A percentile compares a stretch with the other conserved stretches of the same genome.
phyloP scores from a whole-genome alignment of 768 basidiomycete species.

The Pisolithus microcarpus region DNA sequence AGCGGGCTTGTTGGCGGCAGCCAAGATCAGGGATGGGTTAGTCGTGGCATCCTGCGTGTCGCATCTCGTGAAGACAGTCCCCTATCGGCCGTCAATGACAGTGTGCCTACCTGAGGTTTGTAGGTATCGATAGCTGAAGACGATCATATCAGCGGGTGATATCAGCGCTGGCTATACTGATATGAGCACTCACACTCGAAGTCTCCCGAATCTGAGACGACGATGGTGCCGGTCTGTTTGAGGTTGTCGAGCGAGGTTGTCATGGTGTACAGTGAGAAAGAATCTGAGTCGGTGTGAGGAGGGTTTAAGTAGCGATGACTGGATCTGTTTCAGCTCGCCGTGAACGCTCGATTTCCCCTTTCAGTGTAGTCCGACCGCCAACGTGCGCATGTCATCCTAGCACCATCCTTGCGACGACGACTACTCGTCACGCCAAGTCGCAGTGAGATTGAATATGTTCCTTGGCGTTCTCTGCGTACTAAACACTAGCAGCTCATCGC shows the following conservation, averaged over 20 bases:
- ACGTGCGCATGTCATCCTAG: not conserved
- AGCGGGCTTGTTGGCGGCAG: conserved; percentile 83
- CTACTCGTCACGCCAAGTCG: too few species aligned
- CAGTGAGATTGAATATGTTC: too few species aligned
- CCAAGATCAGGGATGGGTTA: conserved; percentile 92
- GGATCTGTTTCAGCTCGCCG: not conserved
- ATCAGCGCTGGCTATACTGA: not conserved
- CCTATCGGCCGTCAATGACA: conserved; percentile 5
- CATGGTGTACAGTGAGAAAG: conserved; percentile 42
- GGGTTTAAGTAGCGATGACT: not conserved
- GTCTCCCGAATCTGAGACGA: conserved; percentile 97
- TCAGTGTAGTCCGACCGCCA: not conserved
- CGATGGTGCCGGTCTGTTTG: conserved; percentile 89
- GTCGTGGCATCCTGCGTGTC: conserved; percentile 84
- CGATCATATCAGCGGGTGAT: conserved; percentile 20
- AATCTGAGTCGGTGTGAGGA: not conserved
- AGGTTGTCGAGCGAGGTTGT: conserved; percentile 75
- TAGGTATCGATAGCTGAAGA: conserved; percentile 83
- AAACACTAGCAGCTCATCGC: too few species aligned
- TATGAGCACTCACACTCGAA: conserved; percentile 62
- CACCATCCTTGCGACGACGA: not conserved
- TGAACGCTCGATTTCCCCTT: not conserved
- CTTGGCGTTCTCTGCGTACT: not conserved
- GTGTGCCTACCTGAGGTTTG: conserved; percentile 73
- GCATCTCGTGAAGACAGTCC: conserved; percentile 4